phyloP scores from a whole-genome alignment of 441 rosid genomes.

The Geranium incanum region DNA sequence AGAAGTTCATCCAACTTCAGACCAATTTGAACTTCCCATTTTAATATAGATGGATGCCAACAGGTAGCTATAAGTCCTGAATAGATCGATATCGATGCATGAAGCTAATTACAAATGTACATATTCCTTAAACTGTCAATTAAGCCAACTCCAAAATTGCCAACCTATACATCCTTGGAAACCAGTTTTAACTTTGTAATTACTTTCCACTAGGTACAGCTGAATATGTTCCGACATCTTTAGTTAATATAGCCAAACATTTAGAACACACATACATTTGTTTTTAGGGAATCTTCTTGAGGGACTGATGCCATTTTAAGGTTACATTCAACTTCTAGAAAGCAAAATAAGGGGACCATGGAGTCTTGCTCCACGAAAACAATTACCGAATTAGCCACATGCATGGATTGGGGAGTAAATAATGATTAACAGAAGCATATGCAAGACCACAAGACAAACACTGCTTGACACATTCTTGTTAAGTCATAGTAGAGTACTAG shows the following conservation, averaged over 20 bases:
- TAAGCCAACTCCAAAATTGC: neutral
- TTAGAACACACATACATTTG: neutral
- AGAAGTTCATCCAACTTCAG: neutral
- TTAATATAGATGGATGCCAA: neutral
- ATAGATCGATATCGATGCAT: neutral
- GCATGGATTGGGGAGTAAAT: neutral
- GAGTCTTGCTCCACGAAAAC: neutral
- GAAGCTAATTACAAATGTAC: slow-evolving; percentile 1
- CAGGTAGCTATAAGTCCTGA: neutral
- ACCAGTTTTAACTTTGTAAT: neutral
- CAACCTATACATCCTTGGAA: neutral
- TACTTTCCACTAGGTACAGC: neutral
- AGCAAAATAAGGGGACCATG: neutral
- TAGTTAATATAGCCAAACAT: neutral
- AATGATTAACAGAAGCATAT: neutral
- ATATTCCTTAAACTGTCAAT: neutral
- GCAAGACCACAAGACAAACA: neutral
- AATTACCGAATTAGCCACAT: neutral
- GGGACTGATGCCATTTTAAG: neutral
- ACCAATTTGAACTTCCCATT: neutral
- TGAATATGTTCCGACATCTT: neutral
- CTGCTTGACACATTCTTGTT: neutral
- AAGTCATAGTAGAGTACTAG: neutral
- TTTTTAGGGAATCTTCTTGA: neutral
- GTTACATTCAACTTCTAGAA: neutral